These are phyloP conservation scores for Reutealis trisperma DNA, from an alignment of 345 rosid genomes.

Conservation along the genomic window DNA sequence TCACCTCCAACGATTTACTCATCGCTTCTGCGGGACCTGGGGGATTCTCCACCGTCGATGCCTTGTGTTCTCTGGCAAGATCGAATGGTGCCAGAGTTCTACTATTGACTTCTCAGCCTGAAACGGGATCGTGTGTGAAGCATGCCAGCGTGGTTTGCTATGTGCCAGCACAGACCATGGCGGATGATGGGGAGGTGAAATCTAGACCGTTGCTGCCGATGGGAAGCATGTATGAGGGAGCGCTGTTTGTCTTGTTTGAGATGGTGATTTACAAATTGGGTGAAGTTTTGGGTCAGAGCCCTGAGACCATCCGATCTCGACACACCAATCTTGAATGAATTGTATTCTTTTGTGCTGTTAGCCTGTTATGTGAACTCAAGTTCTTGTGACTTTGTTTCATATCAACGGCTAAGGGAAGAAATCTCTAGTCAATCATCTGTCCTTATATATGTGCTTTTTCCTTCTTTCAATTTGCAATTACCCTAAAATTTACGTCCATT, in stretches of 20 bases:
- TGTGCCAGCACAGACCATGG: slow-evolving; percentile 87
- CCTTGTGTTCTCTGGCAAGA: slow-evolving; percentile 66
- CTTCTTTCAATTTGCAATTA: too few species aligned
- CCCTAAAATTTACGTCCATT: too few species aligned
- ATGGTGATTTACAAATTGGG: slow-evolving; percentile 73
- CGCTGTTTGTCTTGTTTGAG: slow-evolving; percentile 86
- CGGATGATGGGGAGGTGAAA: slow-evolving; percentile 27
- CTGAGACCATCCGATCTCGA: slow-evolving; percentile 68
- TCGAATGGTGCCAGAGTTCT: slow-evolving; percentile 62
- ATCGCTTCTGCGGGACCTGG: slow-evolving; percentile 44
- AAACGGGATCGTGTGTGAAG: slow-evolving; percentile 52
- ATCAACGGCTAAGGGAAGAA: too few species aligned
- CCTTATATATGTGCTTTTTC: too few species aligned
- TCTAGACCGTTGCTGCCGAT: slow-evolving; percentile 67
- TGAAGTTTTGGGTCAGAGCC: slow-evolving; percentile 60
- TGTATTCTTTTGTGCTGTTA: too few species aligned
- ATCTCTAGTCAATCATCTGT: too few species aligned
- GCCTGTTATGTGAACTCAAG: too few species aligned
- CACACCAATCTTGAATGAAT: slow-evolving; percentile 86
- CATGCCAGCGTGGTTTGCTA: slow-evolving; percentile 67
- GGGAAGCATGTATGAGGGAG: slow-evolving; percentile 92
- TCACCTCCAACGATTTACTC: slow-evolving; percentile 63
- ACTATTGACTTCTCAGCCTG: slow-evolving; percentile 70
- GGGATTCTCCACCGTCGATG: slow-evolving; percentile 84
- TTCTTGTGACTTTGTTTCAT: too few species aligned